Base-by-base conservation (phyloP, 352 stramenopile species). In the Phytophthora chlamydospora region DNA sequence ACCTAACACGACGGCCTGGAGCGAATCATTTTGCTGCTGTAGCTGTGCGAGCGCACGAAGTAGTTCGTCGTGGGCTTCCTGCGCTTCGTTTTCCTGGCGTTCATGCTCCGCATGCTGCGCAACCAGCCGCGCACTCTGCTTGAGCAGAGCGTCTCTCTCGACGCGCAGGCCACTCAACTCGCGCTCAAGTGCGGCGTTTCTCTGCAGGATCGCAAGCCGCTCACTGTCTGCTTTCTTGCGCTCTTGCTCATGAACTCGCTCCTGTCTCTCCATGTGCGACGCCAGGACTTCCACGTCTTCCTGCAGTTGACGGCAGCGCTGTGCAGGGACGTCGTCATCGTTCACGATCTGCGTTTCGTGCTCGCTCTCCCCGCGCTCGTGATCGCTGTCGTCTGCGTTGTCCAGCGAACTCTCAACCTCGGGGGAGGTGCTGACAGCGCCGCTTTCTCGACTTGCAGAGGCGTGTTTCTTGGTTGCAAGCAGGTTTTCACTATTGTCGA, bases 201-300 rank as follows among this genome's bases (percentile, higher is more conserved):
- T 58, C 29, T 63, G 48, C n/a, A 50, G 6, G 17, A 72, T 41
- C 27, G 21, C 49, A 24, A 63, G 46, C 9, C 34, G 47, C n/a
- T 71, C 24, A 9, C 50, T 55, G 31, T 83, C 50, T 4, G 48
- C 62, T 21, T 71, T 27, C 19, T 54, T 68, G 9, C 62, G 69
- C 34, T 84, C 72, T 32, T 46, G 50, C 38, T 76, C 32, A 14
- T 65, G 49, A 27, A 50, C 47, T 41, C 49, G 55, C 17, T 70
- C 71, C 33, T 85, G 76, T 16, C 65, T 58, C 41, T 90, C 75
- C 41, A 88, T 52, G 33, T 90, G 81, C 6, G 69, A 63, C 11
- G 71, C 81, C 9, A 90, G 65, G 24, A 89, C 73, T 34, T 85
- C 70, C 1, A 90, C 45, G 52, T 90, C 78, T 41, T 79, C 67